These are phyloP conservation scores for Tuber calosporum DNA, from an alignment of 495 filamentous ascomycete genomes.

Conservation along the genomic window DNA sequence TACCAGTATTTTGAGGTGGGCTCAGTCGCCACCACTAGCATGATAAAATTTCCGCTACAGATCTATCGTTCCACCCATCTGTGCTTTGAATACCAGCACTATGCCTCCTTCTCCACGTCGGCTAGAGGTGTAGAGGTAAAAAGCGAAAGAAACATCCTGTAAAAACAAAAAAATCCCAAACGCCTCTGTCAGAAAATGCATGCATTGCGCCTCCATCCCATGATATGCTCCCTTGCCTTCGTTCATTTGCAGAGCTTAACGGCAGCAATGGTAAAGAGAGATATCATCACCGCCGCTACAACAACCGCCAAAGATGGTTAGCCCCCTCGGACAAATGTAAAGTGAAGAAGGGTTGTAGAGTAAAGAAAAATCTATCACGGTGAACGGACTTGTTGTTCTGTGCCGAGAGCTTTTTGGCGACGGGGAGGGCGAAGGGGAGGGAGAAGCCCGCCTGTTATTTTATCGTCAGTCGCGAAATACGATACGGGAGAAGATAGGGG, in stretches of 20 bases:
- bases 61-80: background rate
- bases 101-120: background rate
- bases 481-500: background rate
- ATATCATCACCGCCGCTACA: background rate
- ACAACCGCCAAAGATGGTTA: background rate
- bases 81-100: background rate
- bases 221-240: background rate
- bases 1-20: no score
- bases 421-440: slow-evolving; percentile 31
- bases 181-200: slow-evolving; percentile 1
- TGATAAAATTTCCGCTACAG: background rate
- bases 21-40: background rate
- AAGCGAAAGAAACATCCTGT: background rate
- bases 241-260: background rate
- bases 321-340: background rate
- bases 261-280: background rate
- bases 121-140: background rate
- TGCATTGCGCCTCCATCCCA: background rate
- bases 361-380: background rate
- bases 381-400: background rate
- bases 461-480: background rate
- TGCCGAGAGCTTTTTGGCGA: slow-evolving; percentile 8
- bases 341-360: background rate
- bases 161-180: background rate
- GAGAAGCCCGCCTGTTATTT: slow-evolving; percentile 28